Evolutionary conservation across 1,284 basidiomycete species (phyloP), one percentile per base, ranked within the genome.

Genomic region (Apiotrichum montevideense): DNA sequence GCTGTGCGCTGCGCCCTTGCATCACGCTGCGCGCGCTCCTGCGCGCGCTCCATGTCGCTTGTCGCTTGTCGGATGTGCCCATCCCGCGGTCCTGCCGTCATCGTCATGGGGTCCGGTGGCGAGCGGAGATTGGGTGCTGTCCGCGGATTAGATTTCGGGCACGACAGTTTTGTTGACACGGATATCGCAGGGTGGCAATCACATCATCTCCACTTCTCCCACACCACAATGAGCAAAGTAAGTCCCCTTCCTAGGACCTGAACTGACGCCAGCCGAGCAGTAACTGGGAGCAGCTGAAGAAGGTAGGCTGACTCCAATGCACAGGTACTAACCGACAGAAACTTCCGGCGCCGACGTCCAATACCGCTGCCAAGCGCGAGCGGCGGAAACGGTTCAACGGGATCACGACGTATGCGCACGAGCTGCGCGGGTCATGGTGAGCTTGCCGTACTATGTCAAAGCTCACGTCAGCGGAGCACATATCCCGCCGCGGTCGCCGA

Each of bases 271-370:
- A 29, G 29, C 29, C 29, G 29, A 63, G 69, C 50, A 67, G 70
- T 48, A 73, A 73, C 52, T 73, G 71, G 71, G 65, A 63, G 42
- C 54, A 63, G 51, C 55, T 73, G 11, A 67, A 73, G 58, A 65
- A 63, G 55, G 63, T 51, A 32, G 14, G 46, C 15, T 7, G 33
- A 10, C n/a, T 14, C 35, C 2, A 6, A 6, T 2, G 13, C 3
- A 32, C 6, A 3, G 29, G n/a, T 5, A 2, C 35, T 37, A 47
- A 47, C 46, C 40, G 39, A 8, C 44, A 50, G 57, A 51, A 47
- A 21, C 57, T 58, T 3, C 29, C 29, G 29, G 29, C 29, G 29
- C 29, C 29, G 29, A 29, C 29, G 29, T 29, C 29, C 29, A 29
- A 29, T 29, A 29, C 29, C 29, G n/a, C 57, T 53, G 1, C 37